Base-by-base conservation (phyloP, 805 yeast species). In the Metschnikowia santaceciliae region DNA sequence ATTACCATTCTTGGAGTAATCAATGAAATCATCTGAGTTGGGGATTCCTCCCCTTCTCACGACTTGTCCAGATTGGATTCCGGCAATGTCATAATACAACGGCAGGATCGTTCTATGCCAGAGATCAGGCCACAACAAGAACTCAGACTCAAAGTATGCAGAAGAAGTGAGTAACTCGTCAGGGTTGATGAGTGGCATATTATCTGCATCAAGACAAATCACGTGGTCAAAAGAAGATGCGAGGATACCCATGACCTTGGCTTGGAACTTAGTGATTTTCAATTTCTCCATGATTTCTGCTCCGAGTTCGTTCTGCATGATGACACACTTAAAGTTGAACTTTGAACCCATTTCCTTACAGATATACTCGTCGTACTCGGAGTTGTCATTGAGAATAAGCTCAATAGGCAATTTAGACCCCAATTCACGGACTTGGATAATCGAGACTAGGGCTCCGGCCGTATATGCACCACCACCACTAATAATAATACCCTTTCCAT, bases 351-450 rank as follows among this genome's bases (percentile, higher is more conserved):
- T 46, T 6, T 57, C 55, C 23, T 64, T 63, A 58, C 74, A 69
- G 22, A 68, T 56, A 32, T 63, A 54, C 34, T 51, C 47, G 46
- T 67, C 65, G 39, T 61, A 63, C 39, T 64, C 68, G 4, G 46
- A 50, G 26, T 52, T 42, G 14, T 57, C 55, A 50, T 67, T 65
- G 50, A 71, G 50, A 30, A 71, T 58, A 13, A 71, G 57, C 53
- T 71, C 75, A 23, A 71, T 62, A 6, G 75, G 75, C 42, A 70
- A 60, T 45, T 55, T 50, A 23, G 68, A 65, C 3, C 73, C 74
- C 49, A 54, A 47, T 43, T 67, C 69, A 46, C 73, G 55, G 7
- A 70, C 43, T 44, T 68, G 72, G 1, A 59, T 60, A 20, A 70
- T 60, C 10, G 63, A 52, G 0, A 67, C 61, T 38, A 70, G 49